phyloP scores from a whole-genome alignment of 106 monocot species.

The Allium sativum region DNA sequence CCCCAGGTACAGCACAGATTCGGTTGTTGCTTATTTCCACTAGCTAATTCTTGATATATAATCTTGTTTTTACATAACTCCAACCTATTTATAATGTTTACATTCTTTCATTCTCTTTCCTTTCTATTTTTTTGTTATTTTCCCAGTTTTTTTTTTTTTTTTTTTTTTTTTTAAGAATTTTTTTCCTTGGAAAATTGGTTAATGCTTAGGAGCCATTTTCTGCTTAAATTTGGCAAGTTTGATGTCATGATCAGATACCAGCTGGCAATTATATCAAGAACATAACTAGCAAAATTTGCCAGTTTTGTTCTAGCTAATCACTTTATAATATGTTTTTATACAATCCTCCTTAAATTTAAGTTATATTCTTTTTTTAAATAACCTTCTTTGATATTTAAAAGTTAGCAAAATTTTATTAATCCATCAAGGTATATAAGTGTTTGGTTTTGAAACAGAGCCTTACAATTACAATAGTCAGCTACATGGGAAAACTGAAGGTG shows the following conservation, averaged over 20 bases:
- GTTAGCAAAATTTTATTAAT: background rate
- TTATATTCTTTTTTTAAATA: too few species aligned
- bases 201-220: too few species aligned
- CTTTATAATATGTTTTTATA: too few species aligned
- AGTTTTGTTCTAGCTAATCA: too few species aligned
- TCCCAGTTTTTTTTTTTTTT: too few species aligned
- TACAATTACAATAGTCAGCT: slow-evolving; percentile 49
- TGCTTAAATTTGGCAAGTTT: background rate
- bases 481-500: slow-evolving; percentile 66
- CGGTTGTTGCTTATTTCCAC: background rate
- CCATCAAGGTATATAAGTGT: background rate
- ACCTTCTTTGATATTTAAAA: too few species aligned
- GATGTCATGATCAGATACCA: background rate
- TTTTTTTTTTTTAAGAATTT: too few species aligned
- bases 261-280: too few species aligned
- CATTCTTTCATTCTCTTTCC: too few species aligned
- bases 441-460: slow-evolving; percentile 32
- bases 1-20: slow-evolving; percentile 37
- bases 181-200: background rate
- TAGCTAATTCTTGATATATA: background rate
- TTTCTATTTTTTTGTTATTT: too few species aligned
- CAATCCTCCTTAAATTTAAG: too few species aligned
- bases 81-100: background rate
- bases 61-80: background rate
- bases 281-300: too few species aligned